A percentile compares a stretch with the other conserved stretches of the same genome.
Evolutionary conservation across 192 early-diverging fungal species (phyloP).

Genomic region (Physocladia obscura): DNA sequence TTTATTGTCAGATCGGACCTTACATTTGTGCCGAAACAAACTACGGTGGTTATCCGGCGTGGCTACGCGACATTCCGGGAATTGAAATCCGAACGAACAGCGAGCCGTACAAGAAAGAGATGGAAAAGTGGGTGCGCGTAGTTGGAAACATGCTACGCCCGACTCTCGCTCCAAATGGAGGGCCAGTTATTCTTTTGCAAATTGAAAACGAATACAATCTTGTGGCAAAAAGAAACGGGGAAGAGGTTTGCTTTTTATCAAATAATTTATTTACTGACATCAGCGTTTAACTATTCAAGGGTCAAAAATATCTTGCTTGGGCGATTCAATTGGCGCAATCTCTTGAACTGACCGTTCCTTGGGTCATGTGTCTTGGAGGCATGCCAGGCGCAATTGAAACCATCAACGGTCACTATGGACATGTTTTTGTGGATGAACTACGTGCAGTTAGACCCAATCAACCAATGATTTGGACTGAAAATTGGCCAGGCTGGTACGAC

Average conservation of each 20-base stretch:
- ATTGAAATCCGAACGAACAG: slow-evolving; percentile 55
- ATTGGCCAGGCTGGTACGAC: slow-evolving; percentile 66
- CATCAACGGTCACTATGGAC: slow-evolving; percentile 57
- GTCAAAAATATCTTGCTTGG: slow-evolving; percentile 42
- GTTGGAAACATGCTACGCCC: not conserved
- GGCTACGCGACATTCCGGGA: slow-evolving; percentile 51
- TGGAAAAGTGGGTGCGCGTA: not conserved
- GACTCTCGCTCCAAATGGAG: slow-evolving; percentile 43
- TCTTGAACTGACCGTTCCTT: slow-evolving; percentile 51
- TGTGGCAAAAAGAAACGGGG: slow-evolving; percentile 24
- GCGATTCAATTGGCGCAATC: slow-evolving; percentile 38
- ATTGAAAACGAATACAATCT: slow-evolving; percentile 67
- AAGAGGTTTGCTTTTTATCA: no score
- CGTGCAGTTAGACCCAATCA: slow-evolving; percentile 32
- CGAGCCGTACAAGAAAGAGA: slow-evolving; percentile 40
- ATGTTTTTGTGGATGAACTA: slow-evolving; percentile 42
- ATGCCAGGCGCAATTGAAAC: not conserved
- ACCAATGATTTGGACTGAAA: slow-evolving; percentile 57
- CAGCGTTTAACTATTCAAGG: no score
- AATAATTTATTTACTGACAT: no score
- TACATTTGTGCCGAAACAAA: slow-evolving; percentile 64
- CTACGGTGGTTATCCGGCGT: slow-evolving; percentile 61
- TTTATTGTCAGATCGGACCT: slow-evolving; percentile 58
- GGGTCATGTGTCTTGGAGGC: slow-evolving; percentile 63
- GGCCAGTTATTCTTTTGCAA: slow-evolving; percentile 61